phyloP scores from a whole-genome alignment of 169 alveolate species.

The Eimeria acervulina region DNA sequence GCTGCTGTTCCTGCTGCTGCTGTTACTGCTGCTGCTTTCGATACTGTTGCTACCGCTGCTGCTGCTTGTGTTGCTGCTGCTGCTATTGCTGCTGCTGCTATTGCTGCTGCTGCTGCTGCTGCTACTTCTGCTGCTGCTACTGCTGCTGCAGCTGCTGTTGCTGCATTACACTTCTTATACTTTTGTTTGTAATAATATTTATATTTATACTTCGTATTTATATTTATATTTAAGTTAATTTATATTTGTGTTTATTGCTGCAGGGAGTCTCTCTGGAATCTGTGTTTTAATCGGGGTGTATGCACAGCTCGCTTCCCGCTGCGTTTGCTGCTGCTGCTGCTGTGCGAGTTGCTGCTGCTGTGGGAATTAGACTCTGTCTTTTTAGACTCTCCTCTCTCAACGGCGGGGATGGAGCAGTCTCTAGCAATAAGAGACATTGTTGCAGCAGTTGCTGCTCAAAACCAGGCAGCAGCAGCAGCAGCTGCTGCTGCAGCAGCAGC shows the following conservation, averaged over 20 bases:
- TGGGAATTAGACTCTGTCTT: constrained; percentile 68
- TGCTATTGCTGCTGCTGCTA: neutral
- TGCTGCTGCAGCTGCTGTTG: constrained; percentile 29
- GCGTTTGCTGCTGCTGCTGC: constrained; percentile 64
- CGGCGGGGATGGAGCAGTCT: constrained; percentile 75
- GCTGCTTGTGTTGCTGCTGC: neutral
- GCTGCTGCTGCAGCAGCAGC: constrained; percentile 15
- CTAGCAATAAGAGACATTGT: neutral
- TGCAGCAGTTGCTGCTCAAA: neutral
- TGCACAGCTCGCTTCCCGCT: constrained; percentile 56
- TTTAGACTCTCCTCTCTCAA: constrained; percentile 68
- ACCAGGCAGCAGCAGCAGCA: neutral
- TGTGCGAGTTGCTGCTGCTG: constrained; percentile 8
- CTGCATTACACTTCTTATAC: too few species aligned
- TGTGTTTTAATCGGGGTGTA: constrained; percentile 71
- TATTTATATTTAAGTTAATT: too few species aligned
- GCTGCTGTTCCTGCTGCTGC: constrained; percentile 19
- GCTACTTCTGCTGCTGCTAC: neutral
- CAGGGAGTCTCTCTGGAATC: constrained; percentile 78
- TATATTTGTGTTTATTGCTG: too few species aligned
- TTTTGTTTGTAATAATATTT: too few species aligned
- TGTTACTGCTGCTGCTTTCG: neutral
- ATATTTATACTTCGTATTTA: too few species aligned
- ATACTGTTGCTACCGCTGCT: too few species aligned
- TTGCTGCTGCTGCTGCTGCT: constrained; percentile 20